These are phyloP conservation scores for Zygnema circumcarinatum DNA, from an alignment of 139 green algal genomes.

Conservation along the genomic window DNA sequence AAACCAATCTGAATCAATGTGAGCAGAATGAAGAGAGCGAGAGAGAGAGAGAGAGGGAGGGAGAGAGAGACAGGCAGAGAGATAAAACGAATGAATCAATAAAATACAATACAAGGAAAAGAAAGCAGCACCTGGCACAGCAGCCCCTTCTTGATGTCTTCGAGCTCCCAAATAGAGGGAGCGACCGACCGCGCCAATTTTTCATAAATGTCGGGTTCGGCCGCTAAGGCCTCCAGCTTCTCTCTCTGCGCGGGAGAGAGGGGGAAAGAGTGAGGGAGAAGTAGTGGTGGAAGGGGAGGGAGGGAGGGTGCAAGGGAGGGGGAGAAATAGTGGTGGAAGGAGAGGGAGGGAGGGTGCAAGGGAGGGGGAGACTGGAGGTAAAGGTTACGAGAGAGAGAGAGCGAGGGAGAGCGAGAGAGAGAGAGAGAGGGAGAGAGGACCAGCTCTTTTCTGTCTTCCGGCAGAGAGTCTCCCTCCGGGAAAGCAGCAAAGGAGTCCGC, in stretches of 20 bases:
- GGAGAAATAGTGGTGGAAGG: too few relatives aligned
- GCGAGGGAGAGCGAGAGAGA: too few relatives aligned
- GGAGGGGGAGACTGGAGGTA: too few relatives aligned
- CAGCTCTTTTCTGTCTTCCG: background rate
- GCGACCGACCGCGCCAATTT: conserved; percentile 84
- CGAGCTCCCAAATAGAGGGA: conserved; percentile 96
- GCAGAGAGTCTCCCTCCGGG: conserved; percentile 36
- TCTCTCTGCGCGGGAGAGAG: conserved; percentile 37
- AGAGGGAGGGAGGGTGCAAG: background rate
- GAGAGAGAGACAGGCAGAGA: too few relatives aligned
- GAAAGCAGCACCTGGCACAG: conserved; percentile 69
- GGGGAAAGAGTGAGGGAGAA: background rate
- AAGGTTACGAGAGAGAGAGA: too few relatives aligned
- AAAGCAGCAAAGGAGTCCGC: conserved; percentile 20
- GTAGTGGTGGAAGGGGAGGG: background rate
- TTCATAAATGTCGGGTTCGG: conserved; percentile 84
- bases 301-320: too few relatives aligned
- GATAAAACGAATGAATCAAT: too few relatives aligned
- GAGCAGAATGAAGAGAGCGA: too few relatives aligned
- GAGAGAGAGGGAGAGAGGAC: background rate
- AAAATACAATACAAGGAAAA: too few relatives aligned
- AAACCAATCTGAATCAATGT: too few relatives aligned
- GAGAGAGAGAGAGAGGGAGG: too few relatives aligned
- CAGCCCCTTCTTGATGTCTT: conserved; percentile 94
- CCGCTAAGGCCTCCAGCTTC: conserved; percentile 41